Evolutionary conservation across 2,329 filamentous ascomycete genomes (phyloP), one percentile per base, ranked within the genome.

Genomic region (Colletotrichum gigasporum): DNA sequence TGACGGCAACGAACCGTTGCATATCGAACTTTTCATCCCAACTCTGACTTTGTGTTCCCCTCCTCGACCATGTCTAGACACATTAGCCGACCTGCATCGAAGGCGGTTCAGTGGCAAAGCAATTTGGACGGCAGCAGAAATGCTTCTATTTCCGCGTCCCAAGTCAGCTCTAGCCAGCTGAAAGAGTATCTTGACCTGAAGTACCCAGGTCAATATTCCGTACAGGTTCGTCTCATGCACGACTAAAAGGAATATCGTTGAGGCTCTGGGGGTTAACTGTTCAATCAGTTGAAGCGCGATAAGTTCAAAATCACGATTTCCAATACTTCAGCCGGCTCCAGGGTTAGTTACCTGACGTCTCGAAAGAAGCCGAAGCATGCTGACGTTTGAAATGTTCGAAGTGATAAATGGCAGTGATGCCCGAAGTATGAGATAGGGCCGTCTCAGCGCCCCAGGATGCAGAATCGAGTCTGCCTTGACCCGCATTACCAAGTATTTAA

Each of bases 91-190:
- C n/a, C n/a, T n/a, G n/a, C n/a, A n/a, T n/a, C n/a, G n/a, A n/a
- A n/a, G n/a, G n/a, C 71, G 30, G 47, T 53, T 28, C 28, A 54
- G 12, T 60, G 56, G 56, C 47, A 54, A 35, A 37, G 20, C 39
- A 60, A 54, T 16, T 22, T 20, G n/a, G 56, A 60, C 26, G 56
- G 56, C 16, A 60, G 47, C 22, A 51, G 28, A 10, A 45, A 54
- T 2, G 56, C 56, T 4, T 30, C 30, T 8, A 37, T 60, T 2
- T 60, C 56, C 4, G 56, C 56, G n/a, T 53, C 47, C 1, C 39
- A 54, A 54, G 56, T 60, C 12, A 60, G 39, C 39, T 60, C 56
- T 6, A 45, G 47, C 10, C 56, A 60, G 22, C 39, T 60, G 10
- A 60, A 60, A 28, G 47, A 60, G 30, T 60, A 60, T 1, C 30